phyloP scores from a whole-genome alignment of 2,329 filamentous ascomycete genomes.

The Fusarium sp. region DNA sequence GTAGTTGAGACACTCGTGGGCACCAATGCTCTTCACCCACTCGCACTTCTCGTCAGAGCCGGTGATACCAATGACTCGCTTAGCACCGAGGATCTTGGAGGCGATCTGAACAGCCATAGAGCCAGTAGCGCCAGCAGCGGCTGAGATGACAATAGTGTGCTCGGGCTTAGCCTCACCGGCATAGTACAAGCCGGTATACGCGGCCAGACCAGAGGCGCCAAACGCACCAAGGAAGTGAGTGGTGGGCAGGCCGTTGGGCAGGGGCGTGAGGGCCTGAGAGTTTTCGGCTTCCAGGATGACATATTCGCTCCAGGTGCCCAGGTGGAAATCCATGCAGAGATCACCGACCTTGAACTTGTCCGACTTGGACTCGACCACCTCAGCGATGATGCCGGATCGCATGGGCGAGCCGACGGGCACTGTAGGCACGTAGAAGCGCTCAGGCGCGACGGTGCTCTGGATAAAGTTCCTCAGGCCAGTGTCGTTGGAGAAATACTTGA shows the following conservation, averaged over 20 bases:
- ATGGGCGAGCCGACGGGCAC: constrained; percentile 43
- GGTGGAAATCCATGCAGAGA: constrained; percentile 44
- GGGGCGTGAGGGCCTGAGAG: constrained; percentile 37
- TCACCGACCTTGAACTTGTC: constrained; percentile 41
- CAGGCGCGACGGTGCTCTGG: constrained; percentile 41
- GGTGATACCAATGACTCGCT: constrained; percentile 44
- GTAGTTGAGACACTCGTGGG: constrained; percentile 45
- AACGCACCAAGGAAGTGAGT: constrained; percentile 46
- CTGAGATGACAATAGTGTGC: constrained; percentile 44
- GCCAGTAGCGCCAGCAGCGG: constrained; percentile 43
- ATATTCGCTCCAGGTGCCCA: constrained; percentile 44
- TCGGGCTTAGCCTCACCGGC: constrained; percentile 42
- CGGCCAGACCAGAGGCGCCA: constrained; percentile 42
- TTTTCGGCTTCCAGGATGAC: constrained; percentile 41
- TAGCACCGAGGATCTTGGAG: constrained; percentile 41
- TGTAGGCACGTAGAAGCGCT: constrained; percentile 44
- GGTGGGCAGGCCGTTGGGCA: constrained; percentile 36
- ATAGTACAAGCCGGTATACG: constrained; percentile 40
- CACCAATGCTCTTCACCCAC: constrained; percentile 43
- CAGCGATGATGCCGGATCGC: constrained; percentile 44
- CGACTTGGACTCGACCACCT: constrained; percentile 42
- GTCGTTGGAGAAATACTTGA: constrained; percentile 45
- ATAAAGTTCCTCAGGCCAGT: constrained; percentile 45
- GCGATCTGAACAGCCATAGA: constrained; percentile 46
- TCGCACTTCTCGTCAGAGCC: constrained; percentile 44